These are phyloP conservation scores for Ustilago vetiveriae DNA, from an alignment of 1,284 basidiomycete genomes.

Conservation along the genomic window DNA sequence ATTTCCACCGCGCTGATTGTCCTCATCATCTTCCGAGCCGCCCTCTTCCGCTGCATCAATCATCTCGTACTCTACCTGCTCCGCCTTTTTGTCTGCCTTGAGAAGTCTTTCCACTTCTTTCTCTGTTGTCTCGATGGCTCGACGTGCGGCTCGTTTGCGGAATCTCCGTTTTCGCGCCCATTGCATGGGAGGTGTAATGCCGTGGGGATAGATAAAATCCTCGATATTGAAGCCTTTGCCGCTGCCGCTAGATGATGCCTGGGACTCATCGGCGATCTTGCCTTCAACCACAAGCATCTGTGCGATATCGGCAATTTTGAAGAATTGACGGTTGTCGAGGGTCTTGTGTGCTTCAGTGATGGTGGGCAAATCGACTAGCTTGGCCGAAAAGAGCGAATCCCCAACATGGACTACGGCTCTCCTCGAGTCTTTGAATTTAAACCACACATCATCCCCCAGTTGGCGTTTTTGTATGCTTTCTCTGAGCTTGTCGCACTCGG, in stretches of 20 bases:
- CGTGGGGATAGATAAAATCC: constrained; percentile 97
- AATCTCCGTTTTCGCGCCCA: constrained; percentile 92
- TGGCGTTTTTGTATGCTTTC: constrained; percentile 76
- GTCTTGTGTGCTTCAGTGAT: constrained; percentile 97
- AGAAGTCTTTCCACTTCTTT: constrained; percentile 92
- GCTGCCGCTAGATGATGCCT: constrained; percentile 77
- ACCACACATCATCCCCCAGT: constrained; percentile 86
- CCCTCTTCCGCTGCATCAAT: constrained; percentile 62
- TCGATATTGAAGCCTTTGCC: constrained; percentile 81
- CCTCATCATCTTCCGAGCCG: constrained; percentile 51
- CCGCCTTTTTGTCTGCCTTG: constrained; percentile 83
- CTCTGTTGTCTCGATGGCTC: constrained; percentile 96
- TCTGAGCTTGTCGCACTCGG: constrained; percentile 68
- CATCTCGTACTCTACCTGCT: constrained; percentile 72
- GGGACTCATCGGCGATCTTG: constrained; percentile 69
- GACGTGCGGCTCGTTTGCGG: constrained; percentile 84
- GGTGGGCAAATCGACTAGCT: constrained; percentile 94
- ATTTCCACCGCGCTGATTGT: constrained; percentile 28
- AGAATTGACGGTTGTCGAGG: constrained; percentile 88
- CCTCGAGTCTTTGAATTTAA: constrained; percentile 98
- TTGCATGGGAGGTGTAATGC: constrained; percentile 90
- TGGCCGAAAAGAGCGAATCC: constrained; percentile 82
- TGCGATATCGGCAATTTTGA: constrained; percentile 98
- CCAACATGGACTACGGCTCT: constrained; percentile 89
- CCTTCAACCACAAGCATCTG: constrained; percentile 69